Evolutionary conservation across 176 grass and related monocot genomes (phyloP), one percentile per base, ranked within the genome.

Genomic region (Microstegium vimineum): DNA sequence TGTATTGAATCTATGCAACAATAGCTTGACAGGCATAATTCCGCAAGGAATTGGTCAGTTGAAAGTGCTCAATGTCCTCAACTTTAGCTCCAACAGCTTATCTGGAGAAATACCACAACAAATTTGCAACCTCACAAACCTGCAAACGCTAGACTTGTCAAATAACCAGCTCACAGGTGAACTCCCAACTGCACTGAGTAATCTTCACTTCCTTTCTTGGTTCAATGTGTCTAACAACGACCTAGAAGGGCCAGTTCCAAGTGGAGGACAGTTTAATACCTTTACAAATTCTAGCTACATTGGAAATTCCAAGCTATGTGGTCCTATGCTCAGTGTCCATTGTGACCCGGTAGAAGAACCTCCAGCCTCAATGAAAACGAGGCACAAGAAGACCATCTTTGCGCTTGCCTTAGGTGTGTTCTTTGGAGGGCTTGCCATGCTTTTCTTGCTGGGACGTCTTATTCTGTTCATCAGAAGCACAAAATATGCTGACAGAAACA

Each of bases 211-310:
- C 75, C 93, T 95, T 66, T 80, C 87, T 16, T 64, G 0, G 62
- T 95, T 95, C 81, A 85, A 84, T 85, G 93, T 95, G 66, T 91
- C 90, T 41, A 80, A 80, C 86, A 95, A 95, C 12, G 38, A 90
- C n/a, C 81, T 95, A 57, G 76, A 89, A 85, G 93, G 93, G 22
- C 37, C 49, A 17, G 72, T 95, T 90, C 93, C 93, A 77, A 56
- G 2, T 49, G 85, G 82, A 62, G 65, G 78, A 13, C 93, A 95
- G 74, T 95, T 95, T 33, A n/a, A 81, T 47, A 92, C 93, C 38
- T 95, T 95, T 68, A 63, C 74, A 40, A 69, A 66, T 71, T 83
- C 87, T n/a, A 95, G 90, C 77, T 95, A 90, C 69, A 89, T 28
- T 43, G 90, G 90, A 18, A 95, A 95, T 63, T 43, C 90, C 46